These are phyloP conservation scores for Penicillium cataractarum DNA, from an alignment of 495 filamentous ascomycete genomes.

Conservation along the genomic window DNA sequence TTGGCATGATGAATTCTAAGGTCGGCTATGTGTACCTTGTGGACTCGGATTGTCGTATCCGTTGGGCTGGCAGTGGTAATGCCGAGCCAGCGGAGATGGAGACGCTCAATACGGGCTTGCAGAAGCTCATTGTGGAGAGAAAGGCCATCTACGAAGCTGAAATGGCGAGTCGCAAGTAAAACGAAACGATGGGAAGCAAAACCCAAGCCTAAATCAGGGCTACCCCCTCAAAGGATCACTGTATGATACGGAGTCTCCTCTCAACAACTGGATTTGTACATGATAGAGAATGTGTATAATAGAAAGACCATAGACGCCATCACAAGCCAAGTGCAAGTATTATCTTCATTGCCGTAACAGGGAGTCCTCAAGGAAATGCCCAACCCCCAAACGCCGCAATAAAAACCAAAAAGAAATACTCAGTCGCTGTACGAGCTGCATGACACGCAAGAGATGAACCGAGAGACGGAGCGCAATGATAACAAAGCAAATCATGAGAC, in stretches of 20 bases:
- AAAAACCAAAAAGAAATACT: conserved; percentile 13
- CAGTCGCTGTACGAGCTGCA: conserved; percentile 29
- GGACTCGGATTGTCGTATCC: conserved; percentile 83
- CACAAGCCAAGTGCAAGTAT: conserved; percentile 21
- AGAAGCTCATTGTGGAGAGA: conserved; percentile 67
- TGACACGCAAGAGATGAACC: conserved; percentile 10
- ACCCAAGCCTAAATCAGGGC: neutral
- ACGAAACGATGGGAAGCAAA: neutral
- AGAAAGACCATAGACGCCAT: conserved; percentile 28
- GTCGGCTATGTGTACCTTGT: conserved; percentile 95
- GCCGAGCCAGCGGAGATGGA: conserved; percentile 71
- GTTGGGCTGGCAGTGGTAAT: conserved; percentile 91
- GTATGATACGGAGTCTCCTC: conserved; percentile 19
- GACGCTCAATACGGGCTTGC: conserved; percentile 68
- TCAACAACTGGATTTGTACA: conserved; percentile 33
- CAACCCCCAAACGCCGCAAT: conserved; percentile 29
- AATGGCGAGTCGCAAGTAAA: neutral
- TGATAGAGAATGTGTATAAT: conserved; percentile 40
- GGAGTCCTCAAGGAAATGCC: conserved; percentile 20
- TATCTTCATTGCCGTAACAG: conserved; percentile 24
- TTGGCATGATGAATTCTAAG: conserved; percentile 83
- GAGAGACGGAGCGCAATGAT: neutral
- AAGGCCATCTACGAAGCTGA: conserved; percentile 27
- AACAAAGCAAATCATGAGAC: conserved; percentile 8
- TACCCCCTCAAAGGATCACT: neutral